Percentiles rank a stretch among this genome's conserved stretches.
These are phyloP conservation scores for Phyllostachys edulis DNA, from an alignment of 176 grass and related monocot species.

Conservation along the genomic window DNA sequence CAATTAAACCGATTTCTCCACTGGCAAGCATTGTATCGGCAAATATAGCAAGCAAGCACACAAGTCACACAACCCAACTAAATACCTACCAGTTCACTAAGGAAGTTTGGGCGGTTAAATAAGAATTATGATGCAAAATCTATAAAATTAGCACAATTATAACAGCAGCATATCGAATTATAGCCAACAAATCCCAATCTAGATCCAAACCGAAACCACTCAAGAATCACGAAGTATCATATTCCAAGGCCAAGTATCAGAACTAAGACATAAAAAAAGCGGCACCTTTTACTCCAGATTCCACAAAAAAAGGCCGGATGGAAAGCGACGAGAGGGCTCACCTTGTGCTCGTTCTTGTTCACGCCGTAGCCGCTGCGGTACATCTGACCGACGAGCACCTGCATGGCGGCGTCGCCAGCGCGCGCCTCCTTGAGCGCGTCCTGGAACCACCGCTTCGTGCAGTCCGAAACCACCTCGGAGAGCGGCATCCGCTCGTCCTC, in stretches of 20 bases:
- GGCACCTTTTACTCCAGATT: constrained; percentile 1
- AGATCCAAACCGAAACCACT: neutral
- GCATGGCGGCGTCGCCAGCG: constrained; percentile 78
- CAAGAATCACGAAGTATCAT: neutral
- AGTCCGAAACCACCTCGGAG: constrained; percentile 69
- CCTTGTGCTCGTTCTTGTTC: constrained; percentile 79
- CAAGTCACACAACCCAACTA: neutral
- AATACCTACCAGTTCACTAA: constrained; percentile 3
- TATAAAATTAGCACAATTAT: neutral
- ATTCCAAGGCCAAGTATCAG: constrained; percentile 12
- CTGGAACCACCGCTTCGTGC: constrained; percentile 86
- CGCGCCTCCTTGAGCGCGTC: constrained; percentile 89
- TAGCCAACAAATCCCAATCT: neutral
- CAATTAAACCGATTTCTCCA: neutral
- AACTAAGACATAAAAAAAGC: neutral
- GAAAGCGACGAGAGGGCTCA: constrained; percentile 29
- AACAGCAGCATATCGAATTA: neutral
- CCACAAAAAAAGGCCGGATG: neutral
- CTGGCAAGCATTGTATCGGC: constrained; percentile 8
- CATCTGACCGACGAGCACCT: constrained; percentile 97
- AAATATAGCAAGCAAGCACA: constrained; percentile 9
- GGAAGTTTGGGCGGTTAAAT: neutral
- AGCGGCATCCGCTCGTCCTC: constrained; percentile 60
- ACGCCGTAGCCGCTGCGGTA: constrained; percentile 88
- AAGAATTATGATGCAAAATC: neutral